Evolutionary conservation across 768 basidiomycete species (phyloP).

Genomic region (Hericium alpestre): DNA sequence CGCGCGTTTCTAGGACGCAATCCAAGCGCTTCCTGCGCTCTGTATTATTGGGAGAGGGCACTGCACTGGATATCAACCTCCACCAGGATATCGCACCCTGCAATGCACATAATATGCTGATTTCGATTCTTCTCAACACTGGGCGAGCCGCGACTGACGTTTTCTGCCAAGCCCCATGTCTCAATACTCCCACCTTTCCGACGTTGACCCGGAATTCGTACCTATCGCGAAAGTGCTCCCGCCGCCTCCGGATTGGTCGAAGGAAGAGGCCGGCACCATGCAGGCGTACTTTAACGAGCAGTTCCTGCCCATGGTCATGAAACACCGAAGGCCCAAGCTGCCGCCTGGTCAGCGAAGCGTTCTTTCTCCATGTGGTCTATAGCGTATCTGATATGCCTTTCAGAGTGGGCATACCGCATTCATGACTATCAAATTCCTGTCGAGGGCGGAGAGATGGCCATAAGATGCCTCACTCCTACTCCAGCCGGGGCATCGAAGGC

Average conservation of each 20-base stretch:
- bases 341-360: neutral
- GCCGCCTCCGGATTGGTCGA: neutral
- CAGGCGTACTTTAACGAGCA: neutral
- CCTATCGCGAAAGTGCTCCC: neutral
- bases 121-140: no score
- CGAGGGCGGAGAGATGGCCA: slow-evolving; percentile 5
- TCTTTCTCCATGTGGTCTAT: neutral
- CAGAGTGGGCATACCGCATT: slow-evolving; percentile 4
- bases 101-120: no score
- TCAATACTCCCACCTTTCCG: slow-evolving; percentile 2
- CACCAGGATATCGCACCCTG: no score
- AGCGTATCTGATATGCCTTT: neutral
- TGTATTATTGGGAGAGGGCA: no score
- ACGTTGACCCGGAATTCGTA: neutral
- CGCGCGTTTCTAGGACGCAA: no score
- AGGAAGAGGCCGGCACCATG: neutral
- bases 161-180: neutral
- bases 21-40: no score
- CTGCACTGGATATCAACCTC: no score
- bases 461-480: slow-evolving; percentile 1
- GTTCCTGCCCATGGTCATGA: neutral
- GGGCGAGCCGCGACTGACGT: no score
- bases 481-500: neutral
- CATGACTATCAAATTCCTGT: slow-evolving; percentile 5
- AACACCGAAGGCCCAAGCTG: neutral